Conservation (phyloP, 208 protist genomes). For the Blastocrithidia nonstop region DNA sequence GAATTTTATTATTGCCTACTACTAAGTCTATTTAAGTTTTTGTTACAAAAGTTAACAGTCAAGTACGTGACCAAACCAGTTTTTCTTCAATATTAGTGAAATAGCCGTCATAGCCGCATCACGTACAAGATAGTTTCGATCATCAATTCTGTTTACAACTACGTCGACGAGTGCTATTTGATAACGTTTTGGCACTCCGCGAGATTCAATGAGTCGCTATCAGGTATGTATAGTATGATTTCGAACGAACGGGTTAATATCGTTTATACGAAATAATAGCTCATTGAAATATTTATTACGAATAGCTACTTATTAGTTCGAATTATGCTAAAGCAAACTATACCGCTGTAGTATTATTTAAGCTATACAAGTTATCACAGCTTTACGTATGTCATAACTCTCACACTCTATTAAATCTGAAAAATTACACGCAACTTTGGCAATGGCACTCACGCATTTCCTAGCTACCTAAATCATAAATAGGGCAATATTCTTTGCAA, state of each 20-base stretch:
- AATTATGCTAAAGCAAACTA: constrained; percentile 23
- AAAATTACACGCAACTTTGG: constrained; percentile 38
- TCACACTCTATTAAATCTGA: constrained; percentile 54
- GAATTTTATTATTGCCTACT: constrained; percentile 15
- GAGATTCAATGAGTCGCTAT: constrained; percentile 50
- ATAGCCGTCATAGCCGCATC: constrained; percentile 69
- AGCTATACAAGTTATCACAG: constrained; percentile 58
- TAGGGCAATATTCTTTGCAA: constrained; percentile 57
- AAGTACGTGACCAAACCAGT: constrained; percentile 79
- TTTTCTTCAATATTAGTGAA: constrained; percentile 39
- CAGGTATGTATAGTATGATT: constrained; percentile 74
- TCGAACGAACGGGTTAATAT: constrained; percentile 77
- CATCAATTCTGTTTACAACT: constrained; percentile 56
- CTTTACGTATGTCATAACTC: constrained; percentile 77
- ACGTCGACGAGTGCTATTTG: constrained; percentile 47
- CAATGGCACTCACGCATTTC: constrained; percentile 60
- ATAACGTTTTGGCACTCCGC: constrained; percentile 62
- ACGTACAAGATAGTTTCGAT: constrained; percentile 74
- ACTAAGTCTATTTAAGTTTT: constrained; percentile 26
- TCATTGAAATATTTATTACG: constrained; percentile 61
- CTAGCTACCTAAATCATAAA: constrained; percentile 70
- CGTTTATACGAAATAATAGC: constrained; percentile 72
- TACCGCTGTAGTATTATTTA: constrained; percentile 78
- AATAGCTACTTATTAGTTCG: constrained; percentile 15
- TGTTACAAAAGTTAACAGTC: constrained; percentile 24